Percentiles rank a stretch among this genome's conserved stretches.
Conservation (phyloP, 257 asterid genomes). For the Capsicum rhomboideum region DNA sequence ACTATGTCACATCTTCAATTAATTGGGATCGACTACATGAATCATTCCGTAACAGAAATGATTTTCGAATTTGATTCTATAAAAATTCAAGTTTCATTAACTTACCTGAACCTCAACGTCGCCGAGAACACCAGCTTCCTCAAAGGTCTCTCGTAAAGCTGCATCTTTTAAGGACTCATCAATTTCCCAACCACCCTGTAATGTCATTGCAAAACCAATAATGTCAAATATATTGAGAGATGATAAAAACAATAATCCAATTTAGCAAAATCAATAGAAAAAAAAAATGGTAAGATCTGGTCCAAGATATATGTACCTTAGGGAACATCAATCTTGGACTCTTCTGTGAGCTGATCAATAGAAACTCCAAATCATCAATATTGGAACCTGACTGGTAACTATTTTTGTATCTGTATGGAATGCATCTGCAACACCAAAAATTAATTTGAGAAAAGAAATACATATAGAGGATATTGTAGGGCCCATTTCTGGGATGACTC, state of each 20-base stretch:
- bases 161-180: constrained; percentile 83
- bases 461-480: not conserved
- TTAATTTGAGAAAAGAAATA: not conserved
- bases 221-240: not conserved
- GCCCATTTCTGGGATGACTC: too few relatives aligned
- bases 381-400: constrained; percentile 19
- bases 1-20: not conserved
- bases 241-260: not conserved
- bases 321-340: constrained; percentile 90
- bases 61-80: not conserved
- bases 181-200: constrained; percentile 91
- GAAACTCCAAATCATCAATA: constrained; percentile 67
- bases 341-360: constrained; percentile 84
- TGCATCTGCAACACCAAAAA: constrained; percentile 51
- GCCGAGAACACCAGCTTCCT: constrained; percentile 88
- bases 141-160: constrained; percentile 78
- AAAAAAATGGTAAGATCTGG: not conserved
- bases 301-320: constrained; percentile 39
- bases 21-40: not conserved
- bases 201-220: constrained; percentile 1
- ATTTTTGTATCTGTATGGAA: constrained; percentile 61
- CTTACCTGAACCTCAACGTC: constrained; percentile 38
- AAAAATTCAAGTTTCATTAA: not conserved
- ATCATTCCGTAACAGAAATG: not conserved
- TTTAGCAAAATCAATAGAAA: not conserved